Base-by-base conservation (phyloP, 352 stramenopile species). In the Chrysophaeum taylorii region DNA sequence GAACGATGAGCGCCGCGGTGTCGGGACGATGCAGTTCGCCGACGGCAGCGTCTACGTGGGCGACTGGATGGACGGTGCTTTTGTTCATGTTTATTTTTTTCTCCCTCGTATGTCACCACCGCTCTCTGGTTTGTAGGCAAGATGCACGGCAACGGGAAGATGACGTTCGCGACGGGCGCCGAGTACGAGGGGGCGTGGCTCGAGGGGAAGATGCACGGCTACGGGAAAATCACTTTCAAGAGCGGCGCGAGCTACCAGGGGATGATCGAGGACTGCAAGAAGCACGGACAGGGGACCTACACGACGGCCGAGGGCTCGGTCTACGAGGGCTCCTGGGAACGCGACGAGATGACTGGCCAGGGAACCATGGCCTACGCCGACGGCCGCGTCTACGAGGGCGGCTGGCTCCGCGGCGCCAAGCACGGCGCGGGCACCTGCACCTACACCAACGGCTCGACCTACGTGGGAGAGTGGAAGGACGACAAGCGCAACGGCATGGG, bases 241-340 rank as follows among this genome's bases (percentile, higher is more conserved):
- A n/a, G n/a, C 0, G 87, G 87, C 7, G 86, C 91, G 71, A 79
- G 71, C 50, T 94, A 92, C 71, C 54, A 86, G 74, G 88, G 88
- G 1, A 73, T 79, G 23, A 79, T 84, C 37, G 79, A 90, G 64
- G 86, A n/a, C n/a, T n/a, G n/a, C n/a, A n/a, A n/a, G n/a, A n/a
- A n/a, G n/a, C 79, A 91, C 72, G 87, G 88, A 4, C 88, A 89
- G 68, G 88, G 91, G 31, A 87, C 83, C 35, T 87, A 94, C 42
- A 70, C 91, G 39, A 93, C 90, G 66, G 81, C 85, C 16, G 93
- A 94, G 72, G 89, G 89, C 12, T 92, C 89, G 80, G 92, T 91
- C 35, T 87, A 87, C 66, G 81, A 87, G 35, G 91, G 91, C 5
- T 77, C 87, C 27, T 96, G 89, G 89, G 82, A 85, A 64, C 79